phyloP scores from a whole-genome alignment of 306 rosid genomes.

The Cucurbita pepo region DNA sequence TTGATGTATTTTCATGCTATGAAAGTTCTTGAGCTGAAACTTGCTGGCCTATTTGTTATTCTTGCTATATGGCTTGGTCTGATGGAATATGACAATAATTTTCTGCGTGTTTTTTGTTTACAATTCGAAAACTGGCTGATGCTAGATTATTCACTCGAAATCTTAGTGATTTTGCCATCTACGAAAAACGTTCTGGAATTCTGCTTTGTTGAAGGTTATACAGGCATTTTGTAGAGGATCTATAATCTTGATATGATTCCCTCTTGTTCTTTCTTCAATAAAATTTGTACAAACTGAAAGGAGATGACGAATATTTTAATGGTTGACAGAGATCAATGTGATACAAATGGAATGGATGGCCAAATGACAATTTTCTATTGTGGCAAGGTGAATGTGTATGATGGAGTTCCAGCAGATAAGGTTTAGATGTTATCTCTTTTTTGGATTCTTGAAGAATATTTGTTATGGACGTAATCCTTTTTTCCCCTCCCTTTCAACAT shows the following conservation, averaged over 20 bases:
- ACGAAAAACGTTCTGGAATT: not conserved
- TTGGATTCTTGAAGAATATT: constrained; percentile 24
- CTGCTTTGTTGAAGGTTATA: not conserved
- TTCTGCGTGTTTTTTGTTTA: not conserved
- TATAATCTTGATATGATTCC: not conserved
- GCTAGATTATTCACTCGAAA: not conserved
- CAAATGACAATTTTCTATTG: constrained; percentile 94
- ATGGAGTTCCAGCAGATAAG: constrained; percentile 79
- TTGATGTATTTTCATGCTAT: not conserved
- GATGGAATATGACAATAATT: not conserved
- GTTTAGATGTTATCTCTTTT: constrained; percentile 28
- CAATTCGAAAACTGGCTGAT: not conserved
- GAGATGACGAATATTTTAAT: constrained; percentile 1
- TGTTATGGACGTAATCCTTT: constrained; percentile 5
- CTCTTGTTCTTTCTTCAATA: not conserved
- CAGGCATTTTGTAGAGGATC: not conserved
- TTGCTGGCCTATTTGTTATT: not conserved
- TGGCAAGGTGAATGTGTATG: constrained; percentile 95
- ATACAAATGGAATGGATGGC: constrained; percentile 32
- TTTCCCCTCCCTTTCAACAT: constrained; percentile 15
- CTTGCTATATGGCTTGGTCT: not conserved
- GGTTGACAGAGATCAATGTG: constrained; percentile 44
- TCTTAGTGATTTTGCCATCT: not conserved
- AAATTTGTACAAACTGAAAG: not conserved
- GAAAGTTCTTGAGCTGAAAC: not conserved